Conservation (phyloP, 208 protist genomes). For the Trypanosomatidae sp. region DNA sequence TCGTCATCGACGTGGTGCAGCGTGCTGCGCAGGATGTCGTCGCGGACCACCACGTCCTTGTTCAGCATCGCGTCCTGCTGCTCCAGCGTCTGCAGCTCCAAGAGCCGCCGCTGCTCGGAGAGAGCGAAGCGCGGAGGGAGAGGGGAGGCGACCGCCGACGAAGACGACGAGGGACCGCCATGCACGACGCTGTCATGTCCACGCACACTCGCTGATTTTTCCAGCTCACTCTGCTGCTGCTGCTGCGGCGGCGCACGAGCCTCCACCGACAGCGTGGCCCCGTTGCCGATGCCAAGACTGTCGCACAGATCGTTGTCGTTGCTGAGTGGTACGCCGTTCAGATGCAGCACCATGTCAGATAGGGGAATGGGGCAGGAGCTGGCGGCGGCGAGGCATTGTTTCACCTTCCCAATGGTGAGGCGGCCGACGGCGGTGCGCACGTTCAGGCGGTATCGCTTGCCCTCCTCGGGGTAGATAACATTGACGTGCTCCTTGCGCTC, state of each 20-base stretch:
- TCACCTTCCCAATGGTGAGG: slow-evolving; percentile 65
- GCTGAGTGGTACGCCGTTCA: slow-evolving; percentile 59
- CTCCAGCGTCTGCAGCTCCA: slow-evolving; percentile 69
- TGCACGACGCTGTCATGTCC: neutral
- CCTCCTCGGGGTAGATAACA: slow-evolving; percentile 56
- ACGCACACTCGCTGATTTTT: too few relatives aligned
- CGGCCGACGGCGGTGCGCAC: slow-evolving; percentile 46
- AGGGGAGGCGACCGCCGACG: neutral
- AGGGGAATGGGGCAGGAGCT: slow-evolving; percentile 49
- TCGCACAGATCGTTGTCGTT: slow-evolving; percentile 47
- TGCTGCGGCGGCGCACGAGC: neutral
- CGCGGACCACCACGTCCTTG: slow-evolving; percentile 24
- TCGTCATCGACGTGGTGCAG: slow-evolving; percentile 38
- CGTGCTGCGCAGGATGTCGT: slow-evolving; percentile 32
- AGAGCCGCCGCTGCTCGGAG: slow-evolving; percentile 34
- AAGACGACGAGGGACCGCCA: neutral
- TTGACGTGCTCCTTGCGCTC: slow-evolving; percentile 34
- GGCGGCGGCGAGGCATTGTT: slow-evolving; percentile 63
- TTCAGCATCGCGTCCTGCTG: slow-evolving; percentile 47
- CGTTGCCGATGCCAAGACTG: slow-evolving; percentile 50
- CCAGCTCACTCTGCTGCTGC: neutral
- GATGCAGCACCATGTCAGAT: slow-evolving; percentile 39
- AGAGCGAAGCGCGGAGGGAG: too few relatives aligned
- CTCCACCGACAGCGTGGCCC: slow-evolving; percentile 61
- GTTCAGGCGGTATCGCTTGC: slow-evolving; percentile 59